Evolutionary conservation across 1,284 basidiomycete species (phyloP), one percentile per base, ranked within the genome.

Genomic region (Microbotryomycetes sp.): DNA sequence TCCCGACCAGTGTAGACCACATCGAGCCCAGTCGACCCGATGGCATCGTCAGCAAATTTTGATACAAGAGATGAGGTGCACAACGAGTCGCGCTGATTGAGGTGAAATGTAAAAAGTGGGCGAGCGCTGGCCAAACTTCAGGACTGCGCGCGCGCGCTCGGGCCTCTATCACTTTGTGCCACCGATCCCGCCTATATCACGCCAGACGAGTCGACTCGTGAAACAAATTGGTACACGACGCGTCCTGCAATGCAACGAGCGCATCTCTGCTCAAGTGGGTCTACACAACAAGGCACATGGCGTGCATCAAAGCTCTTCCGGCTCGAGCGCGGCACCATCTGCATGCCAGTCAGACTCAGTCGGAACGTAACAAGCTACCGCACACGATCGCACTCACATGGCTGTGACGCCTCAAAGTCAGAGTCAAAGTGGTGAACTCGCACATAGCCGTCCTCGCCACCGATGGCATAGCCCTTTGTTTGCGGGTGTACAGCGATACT

Each of bases 391-490:
- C 51, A 60, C 35, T 9, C 18, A 41, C 35, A 41, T 18, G 35
- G 35, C 35, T 41, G 35, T 11, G 35, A 41, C 18, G 35, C 35
- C 35, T 41, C 35, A 41, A 41, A 41, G 31, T 50, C 27, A 11
- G 50, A 54, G 51, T 65, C 67, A 29, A 57, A 72, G 76, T 78
- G 78, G 76, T 93, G 90, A 62, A 96, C 85, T 49, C 91, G 85
- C 48, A 94, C 85, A 77, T 91, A 72, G 6, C 71, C 69, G 74
- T 98, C 96, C 77, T 99, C 96, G 72, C 91, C 88, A 51, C 96
- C 96, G 3, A 91, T 94, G 15, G 93, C 91, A 73, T 93, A 98
- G 54, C 83, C 84, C 54, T 85, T 88, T 49, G 93, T 92, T 54
- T 83, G 81, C 13, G 96, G 94, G 73, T 96, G 91, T 6, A 94